Percentiles rank a stretch among this genome's conserved stretches.
phyloP scores from a whole-genome alignment of 257 asterid species.

The Primulina tabacum region DNA sequence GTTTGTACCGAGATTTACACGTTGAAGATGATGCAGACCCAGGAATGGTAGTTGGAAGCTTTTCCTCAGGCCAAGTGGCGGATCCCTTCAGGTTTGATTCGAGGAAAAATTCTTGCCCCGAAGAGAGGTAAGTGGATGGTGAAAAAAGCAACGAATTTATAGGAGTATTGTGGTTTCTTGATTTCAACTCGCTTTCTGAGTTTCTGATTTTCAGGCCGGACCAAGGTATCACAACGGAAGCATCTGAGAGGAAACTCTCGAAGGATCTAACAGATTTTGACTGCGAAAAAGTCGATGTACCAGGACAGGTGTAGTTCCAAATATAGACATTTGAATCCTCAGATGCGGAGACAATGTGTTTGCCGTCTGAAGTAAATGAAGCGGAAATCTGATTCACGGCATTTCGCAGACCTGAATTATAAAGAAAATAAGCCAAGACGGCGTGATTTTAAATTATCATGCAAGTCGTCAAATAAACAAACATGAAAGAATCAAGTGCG shows the following conservation, averaged over 20 bases:
- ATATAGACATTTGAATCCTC: conserved; percentile 73
- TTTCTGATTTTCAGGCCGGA: conserved; percentile 42
- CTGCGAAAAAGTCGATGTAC: conserved; percentile 30
- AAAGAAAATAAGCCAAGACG: not conserved
- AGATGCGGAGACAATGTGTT: conserved; percentile 69
- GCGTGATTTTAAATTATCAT: not conserved
- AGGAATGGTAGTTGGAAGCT: conserved; percentile 57
- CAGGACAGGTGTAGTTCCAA: conserved; percentile 50
- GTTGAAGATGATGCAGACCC: conserved; percentile 32
- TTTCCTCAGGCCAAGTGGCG: conserved; percentile 99
- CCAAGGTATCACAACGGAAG: conserved; percentile 89
- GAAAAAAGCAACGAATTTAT: conserved; percentile 45
- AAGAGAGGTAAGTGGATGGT: conserved; percentile 49
- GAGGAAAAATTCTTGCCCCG: conserved; percentile 51
- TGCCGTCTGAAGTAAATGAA: conserved; percentile 64
- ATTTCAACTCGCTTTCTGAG: conserved; percentile 25
- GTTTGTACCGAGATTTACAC: conserved; percentile 67
- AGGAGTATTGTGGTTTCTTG: conserved; percentile 24
- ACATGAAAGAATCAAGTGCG: conserved; percentile 12
- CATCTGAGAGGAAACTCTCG: conserved; percentile 64
- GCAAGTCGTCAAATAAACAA: conserved; percentile 5
- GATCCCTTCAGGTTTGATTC: conserved; percentile 65
- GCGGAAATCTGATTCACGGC: conserved; percentile 62
- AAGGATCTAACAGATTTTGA: conserved; percentile 49
- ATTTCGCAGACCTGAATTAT: conserved; percentile 55